Conservation (phyloP, 2,329 filamentous ascomycete species). For the Penicillium aurantiogriseum region DNA sequence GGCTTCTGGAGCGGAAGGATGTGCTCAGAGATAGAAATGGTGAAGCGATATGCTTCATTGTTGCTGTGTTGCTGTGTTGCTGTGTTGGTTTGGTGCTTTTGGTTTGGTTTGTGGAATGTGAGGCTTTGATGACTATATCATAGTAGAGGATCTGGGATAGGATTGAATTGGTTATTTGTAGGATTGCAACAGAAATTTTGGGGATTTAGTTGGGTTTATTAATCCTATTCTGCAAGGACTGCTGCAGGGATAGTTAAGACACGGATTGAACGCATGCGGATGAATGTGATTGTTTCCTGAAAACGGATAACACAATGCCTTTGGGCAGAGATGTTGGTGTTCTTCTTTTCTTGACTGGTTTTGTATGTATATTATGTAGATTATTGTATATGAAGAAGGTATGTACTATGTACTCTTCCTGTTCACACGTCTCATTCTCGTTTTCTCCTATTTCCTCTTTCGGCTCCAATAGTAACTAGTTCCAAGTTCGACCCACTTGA, state of each 20-base stretch:
- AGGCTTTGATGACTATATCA: background rate
- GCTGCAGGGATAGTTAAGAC: constrained; percentile 27
- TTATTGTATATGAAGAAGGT: too few species aligned
- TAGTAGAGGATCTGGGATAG: background rate
- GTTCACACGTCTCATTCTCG: background rate
- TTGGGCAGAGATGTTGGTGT: background rate
- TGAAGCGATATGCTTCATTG: constrained; percentile 24
- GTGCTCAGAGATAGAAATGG: constrained; percentile 34
- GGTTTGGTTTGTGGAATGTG: background rate
- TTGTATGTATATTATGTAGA: too few species aligned
- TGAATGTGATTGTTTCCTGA: constrained; percentile 19
- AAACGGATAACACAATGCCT: constrained; percentile 9
- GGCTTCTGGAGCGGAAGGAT: constrained; percentile 27
- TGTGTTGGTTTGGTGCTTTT: background rate
- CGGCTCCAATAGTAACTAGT: constrained; percentile 15
- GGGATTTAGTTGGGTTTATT: constrained; percentile 3
- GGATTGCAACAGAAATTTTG: background rate
- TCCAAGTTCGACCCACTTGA: constrained; percentile 16
- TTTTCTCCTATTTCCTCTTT: constrained; percentile 2
- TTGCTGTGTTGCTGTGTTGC: constrained; percentile 7
- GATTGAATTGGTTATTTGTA: background rate
- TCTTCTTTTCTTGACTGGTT: too few species aligned
- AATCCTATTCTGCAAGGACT: constrained; percentile 19
- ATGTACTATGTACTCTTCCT: background rate
- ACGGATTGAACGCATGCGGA: constrained; percentile 24